Base-by-base conservation (phyloP, 202 grass and related monocot genomes). In the Schoenoplectus triqueter region DNA sequence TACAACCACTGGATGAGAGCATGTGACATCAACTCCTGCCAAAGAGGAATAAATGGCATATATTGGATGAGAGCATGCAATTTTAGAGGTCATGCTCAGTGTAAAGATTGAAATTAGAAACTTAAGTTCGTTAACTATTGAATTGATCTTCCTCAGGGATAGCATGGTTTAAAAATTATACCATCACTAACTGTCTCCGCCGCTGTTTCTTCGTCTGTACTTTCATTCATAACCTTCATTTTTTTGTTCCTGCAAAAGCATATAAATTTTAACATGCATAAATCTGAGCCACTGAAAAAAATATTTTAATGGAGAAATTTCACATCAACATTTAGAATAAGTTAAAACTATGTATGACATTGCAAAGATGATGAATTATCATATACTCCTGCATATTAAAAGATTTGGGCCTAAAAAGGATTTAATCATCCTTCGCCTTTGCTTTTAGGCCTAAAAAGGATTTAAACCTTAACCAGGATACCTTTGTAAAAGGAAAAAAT, bases 191-290 rank as follows among this genome's bases (percentile, higher is more conserved):
- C 6, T 65, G 18, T 81, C 40, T 22, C 15, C 1, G 45, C 7
- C 6, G n/a, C 2, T 64, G n/a, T n/a, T 19, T 50, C 78, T 65
- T 81, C 60, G 19, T 66, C 57, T 3, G 41, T 65, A 21, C 44
- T 81, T 66, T 49, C 60, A 81, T 81, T 8, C n/a, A 14, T 66
- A 65, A 81, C 10, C 11, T 65, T 81, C 41, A 61, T 46, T 49
- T 15, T 66, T 49, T 81, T 81, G n/a, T 64, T 64, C 15, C 78
- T 81, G 41, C 44, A 64, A 3, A 75, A 73, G 10, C 47, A 75
- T 54, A 75, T 22, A 18, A 71, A 71, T 2, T 0, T 71, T 66
- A 66, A 66, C 20, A 66, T 66, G 5, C 21, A 66, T 66, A 15
- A 42, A 47, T 17, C 45, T 17, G 15, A 71, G 13, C 42, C 15